Evolutionary conservation across 2,329 filamentous ascomycete species (phyloP), one percentile per base, ranked within the genome.

Genomic region (Nigrospora oryzae): DNA sequence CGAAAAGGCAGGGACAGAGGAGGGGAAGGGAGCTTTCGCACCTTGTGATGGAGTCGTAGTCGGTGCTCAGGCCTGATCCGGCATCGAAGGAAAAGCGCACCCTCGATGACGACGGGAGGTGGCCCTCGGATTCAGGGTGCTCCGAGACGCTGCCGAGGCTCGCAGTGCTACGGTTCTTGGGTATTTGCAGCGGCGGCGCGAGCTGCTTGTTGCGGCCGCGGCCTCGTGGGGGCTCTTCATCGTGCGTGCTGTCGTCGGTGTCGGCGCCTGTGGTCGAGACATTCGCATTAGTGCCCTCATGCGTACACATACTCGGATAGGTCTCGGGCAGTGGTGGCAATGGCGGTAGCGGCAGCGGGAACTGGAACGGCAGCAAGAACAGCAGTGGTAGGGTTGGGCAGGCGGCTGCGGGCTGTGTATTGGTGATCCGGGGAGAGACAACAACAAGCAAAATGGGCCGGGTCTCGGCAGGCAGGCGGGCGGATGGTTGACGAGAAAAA

Each of bases 41-140:
- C 87, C 86, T 89, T 65, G 84, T 75, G 64, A 88, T 70, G 56
- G 78, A 71, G 62, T 90, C 86, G 66, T 80, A 79, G 54, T 86
- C 84, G 55, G 71, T 65, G 49, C 64, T 59, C 49, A 66, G 65
- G 52, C 76, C 73, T 49, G 78, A 73, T 43, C 81, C 77, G 46
- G 80, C 81, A 63, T 93, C 89, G 59, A 90, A 82, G 42, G 88
- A 91, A 66, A 88, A 83, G 49, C 85, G 83, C 61, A 81, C 73
- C 67, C 79, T 71, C 53, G 74, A 71, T 51, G 75, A 79, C 45
- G 51, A 55, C n/a, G 42, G 37, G 5, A 5, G 37, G 14, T 11
- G 13, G 33, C 33, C 19, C 53, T 83, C 79, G 42, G 76, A 64
- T n/a, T 56, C 63, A 48, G 47, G 44, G 34, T 38, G 43, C 47